Base-by-base conservation (phyloP, 441 rosid genomes). In the Gossypium trilobum region DNA sequence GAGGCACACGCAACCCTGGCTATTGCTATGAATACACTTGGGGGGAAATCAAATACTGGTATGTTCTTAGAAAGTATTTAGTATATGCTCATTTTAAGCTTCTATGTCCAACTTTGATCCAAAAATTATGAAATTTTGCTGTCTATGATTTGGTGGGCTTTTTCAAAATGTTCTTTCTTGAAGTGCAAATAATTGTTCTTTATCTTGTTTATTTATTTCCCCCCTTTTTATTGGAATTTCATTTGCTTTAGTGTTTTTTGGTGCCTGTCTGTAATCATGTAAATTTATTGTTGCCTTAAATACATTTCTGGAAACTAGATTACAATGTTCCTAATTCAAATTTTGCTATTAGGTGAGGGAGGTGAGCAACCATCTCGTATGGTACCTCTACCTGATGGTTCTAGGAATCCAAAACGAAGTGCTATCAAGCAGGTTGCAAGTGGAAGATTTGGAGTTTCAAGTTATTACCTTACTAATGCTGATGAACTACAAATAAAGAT, bases 11-110 rank as follows among this genome's bases (percentile, higher is more conserved):
- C 90, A 5, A 84, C 99, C 0, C 82, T 93, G 72, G 99, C 99
- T 19, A 82, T 86, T n/a, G 99, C 99, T 50, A 96, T 93, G 99
- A 96, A 96, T 78, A 88, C 74, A 73, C 79, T 96, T 75, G 99
- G 99, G 73, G 99, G 98, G 65, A 96, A 93, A 80, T 96, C 99
- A 23, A 96, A 96, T 65, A 93, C 98, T 78, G 99, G 99, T 96
- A 85, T 51, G 62, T 58, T 72, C 19, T 36, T 36, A 22, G 14
- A 22, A 1, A 25, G 58, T 23, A 29, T 68, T 27, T 51, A 29
- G 2, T 29, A 19, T 54, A 31, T 52, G 72, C 27, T 31, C 10
- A 16, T 29, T 51, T 29, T 31, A 29, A 54, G 19, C 44, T 10
- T 60, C 59, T 29, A 52, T 51, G 27, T 52, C 60, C 19, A 29